A percentile compares a stretch with the other conserved stretches of the same genome.
Evolutionary conservation across 768 basidiomycete genomes (phyloP).

Genomic region (Podaxis sp.): DNA sequence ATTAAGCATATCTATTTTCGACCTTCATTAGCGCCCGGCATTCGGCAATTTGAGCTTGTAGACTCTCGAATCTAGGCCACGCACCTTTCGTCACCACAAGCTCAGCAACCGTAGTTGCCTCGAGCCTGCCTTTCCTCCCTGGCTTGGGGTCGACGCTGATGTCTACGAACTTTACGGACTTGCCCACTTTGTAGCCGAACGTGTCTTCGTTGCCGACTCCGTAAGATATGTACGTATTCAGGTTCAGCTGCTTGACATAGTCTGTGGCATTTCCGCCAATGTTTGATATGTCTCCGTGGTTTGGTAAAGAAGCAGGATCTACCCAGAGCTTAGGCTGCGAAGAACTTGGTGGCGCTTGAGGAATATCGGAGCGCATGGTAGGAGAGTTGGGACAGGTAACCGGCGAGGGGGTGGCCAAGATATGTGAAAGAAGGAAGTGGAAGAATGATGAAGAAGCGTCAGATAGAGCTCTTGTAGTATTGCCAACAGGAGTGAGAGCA

Average conservation of each 20-base stretch:
- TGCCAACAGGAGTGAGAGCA: neutral
- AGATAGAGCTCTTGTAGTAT: conserved; percentile 2
- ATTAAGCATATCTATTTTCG: conserved; percentile 61
- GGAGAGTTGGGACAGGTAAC: neutral
- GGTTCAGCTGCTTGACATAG: conserved; percentile 62
- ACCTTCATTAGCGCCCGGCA: neutral
- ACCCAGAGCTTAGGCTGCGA: conserved; percentile 45
- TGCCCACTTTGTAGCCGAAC: conserved; percentile 63
- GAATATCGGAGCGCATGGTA: conserved; percentile 8
- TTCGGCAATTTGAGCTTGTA: conserved; percentile 1
- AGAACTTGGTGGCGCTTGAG: neutral
- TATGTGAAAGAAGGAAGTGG: neutral
- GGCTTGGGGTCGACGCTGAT: conserved; percentile 48
- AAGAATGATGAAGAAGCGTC: neutral
- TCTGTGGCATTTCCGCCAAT: conserved; percentile 64
- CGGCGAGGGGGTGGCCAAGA: neutral
- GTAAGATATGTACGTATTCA: conserved; percentile 67
- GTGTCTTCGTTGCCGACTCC: conserved; percentile 65
- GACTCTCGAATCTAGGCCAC: conserved; percentile 21
- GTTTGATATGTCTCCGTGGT: conserved; percentile 51
- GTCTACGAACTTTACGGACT: conserved; percentile 57
- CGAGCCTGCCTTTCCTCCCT: conserved; percentile 49
- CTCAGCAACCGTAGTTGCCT: conserved; percentile 63
- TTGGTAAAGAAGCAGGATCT: conserved; percentile 60
- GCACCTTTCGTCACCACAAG: conserved; percentile 59